Evolutionary conservation across 75 land plant genomes (phyloP).

Genomic region (Pinus tabuliformis): DNA sequence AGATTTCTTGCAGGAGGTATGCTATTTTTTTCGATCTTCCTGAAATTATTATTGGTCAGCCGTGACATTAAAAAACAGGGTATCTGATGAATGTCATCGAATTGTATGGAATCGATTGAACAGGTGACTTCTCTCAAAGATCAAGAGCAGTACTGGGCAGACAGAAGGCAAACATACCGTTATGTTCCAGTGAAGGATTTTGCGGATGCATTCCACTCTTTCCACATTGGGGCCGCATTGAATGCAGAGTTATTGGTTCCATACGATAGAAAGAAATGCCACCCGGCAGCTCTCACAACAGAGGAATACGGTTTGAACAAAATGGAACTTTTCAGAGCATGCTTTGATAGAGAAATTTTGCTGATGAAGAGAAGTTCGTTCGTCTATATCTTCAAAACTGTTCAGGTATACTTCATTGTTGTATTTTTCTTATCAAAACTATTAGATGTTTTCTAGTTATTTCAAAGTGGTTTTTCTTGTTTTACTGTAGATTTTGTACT

Average conservation of each 20-base stretch:
- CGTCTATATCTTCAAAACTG: slow-evolving; percentile 57
- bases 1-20: slow-evolving; percentile 21
- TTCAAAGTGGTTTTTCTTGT: no score
- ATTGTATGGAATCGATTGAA: background rate
- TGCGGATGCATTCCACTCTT: slow-evolving; percentile 70
- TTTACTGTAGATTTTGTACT: no score
- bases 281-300: slow-evolving; percentile 66
- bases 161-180: slow-evolving; percentile 40
- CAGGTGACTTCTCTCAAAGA: slow-evolving; percentile 92
- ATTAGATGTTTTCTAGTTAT: no score
- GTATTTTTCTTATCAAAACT: no score
- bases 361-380: slow-evolving; percentile 69
- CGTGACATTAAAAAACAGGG: background rate
- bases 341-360: slow-evolving; percentile 43
- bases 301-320: slow-evolving; percentile 50
- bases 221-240: slow-evolving; percentile 53
- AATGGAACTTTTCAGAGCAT: slow-evolving; percentile 60
- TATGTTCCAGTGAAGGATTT: slow-evolving; percentile 65
- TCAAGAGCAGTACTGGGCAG: slow-evolving; percentile 85
- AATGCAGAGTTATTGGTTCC: slow-evolving; percentile 44
- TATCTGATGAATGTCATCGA: no score
- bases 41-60: background rate
- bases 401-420: slow-evolving; percentile 29
- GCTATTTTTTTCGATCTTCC: background rate
- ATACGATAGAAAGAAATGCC: slow-evolving; percentile 63